phyloP scores from a whole-genome alignment of 148 eudicot species.

The Arctostaphylos glauca region DNA sequence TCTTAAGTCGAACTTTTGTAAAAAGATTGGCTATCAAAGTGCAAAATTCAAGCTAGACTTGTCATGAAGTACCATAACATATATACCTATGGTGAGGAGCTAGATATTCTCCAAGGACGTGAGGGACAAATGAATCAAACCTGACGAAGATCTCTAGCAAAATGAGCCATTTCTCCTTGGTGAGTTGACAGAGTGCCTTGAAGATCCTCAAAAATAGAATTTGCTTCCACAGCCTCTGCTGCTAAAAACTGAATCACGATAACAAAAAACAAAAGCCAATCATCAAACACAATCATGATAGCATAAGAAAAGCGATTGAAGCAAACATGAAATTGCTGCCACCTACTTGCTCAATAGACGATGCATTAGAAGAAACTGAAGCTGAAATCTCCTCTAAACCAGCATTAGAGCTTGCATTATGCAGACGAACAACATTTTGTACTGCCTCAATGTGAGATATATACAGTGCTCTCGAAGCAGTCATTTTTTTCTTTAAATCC shows the following conservation, averaged over 20 bases:
- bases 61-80: background rate
- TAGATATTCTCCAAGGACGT: background rate
- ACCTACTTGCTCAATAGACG: conserved; percentile 65
- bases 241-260: conserved; percentile 48
- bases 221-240: conserved; percentile 59
- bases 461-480: conserved; percentile 56
- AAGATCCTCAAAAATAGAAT: conserved; percentile 74
- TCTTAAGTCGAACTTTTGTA: background rate
- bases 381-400: conserved; percentile 78
- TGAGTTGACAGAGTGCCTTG: conserved; percentile 66
- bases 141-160: conserved; percentile 89
- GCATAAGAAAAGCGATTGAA: background rate
- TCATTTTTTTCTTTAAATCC: conserved; percentile 71
- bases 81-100: background rate
- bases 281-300: background rate
- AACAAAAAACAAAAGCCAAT: conserved; percentile 2
- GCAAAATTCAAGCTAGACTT: background rate
- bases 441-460: conserved; percentile 84
- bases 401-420: conserved; percentile 74
- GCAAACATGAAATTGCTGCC: conserved; percentile 14
- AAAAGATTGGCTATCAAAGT: background rate
- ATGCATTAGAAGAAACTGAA: conserved; percentile 53
- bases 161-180: conserved; percentile 79
- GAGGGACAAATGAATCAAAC: conserved; percentile 30
- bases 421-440: conserved; percentile 86